Evolutionary conservation across 495 filamentous ascomycete species (phyloP), one percentile per base, ranked within the genome.

Genomic region (Neurospora sp.): DNA sequence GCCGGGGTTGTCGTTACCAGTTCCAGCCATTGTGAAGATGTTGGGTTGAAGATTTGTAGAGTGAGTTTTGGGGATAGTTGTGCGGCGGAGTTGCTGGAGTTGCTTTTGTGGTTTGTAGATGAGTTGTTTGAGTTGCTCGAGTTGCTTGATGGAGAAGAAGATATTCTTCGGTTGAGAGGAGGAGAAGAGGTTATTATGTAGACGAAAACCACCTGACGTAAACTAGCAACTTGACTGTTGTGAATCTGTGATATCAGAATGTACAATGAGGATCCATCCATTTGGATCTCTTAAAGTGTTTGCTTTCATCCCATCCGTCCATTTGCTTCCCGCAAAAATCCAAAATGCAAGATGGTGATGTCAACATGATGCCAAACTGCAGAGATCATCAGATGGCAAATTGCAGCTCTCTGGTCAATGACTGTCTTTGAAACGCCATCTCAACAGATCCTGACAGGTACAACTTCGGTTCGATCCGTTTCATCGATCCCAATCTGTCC

Each of bases 1-100:
- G 27, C 85, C 85, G 54, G 88, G 88, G 75, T 91, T 92, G 41
- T 80, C 81, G 76, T 90, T 85, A 39, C 59, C 39, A 23, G 69
- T 72, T 70, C 72, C 54, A 62, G 54, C 27, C 54, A 62, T 62
- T 35, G 1, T 62, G 54, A 59, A 59, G 62, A 23, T 73, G 62
- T 27, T 74, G 4, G 27, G 27, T 27, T 1, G 27, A 27, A 27
- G 27, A 27, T 27, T 27, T 39, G 39, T 71, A 5, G 16, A 27
- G 12, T 35, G 5, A 11, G 23, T n/a, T 71, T n/a, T 72, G 31
- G 16, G 12, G 40, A 16, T 35, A 35, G 54, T 62, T 62, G 54
- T 62, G 12, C 3, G 27, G 9, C 8, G 54, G 3, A 18, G 23
- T 59, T 59, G 20, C 14, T 2, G 11, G 11, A 27, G 23, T 14